Evolutionary conservation across 306 rosid species (phyloP).

Genomic region (Nissolia schottii): DNA sequence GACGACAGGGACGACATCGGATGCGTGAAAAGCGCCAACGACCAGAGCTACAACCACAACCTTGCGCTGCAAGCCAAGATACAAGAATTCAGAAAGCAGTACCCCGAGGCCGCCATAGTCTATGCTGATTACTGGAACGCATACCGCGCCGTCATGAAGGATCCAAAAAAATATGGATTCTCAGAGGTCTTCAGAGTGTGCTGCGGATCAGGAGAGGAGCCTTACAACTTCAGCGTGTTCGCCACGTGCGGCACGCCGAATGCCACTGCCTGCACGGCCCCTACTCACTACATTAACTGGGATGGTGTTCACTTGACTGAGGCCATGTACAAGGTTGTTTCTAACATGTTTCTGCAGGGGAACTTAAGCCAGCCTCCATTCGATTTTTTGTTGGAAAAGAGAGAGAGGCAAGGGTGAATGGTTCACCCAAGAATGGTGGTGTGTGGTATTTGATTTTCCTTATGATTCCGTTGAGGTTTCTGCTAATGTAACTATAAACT

Average conservation of each 20-base stretch:
- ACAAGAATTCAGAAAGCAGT: constrained; percentile 49
- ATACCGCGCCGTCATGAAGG: constrained; percentile 51
- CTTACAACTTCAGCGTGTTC: constrained; percentile 55
- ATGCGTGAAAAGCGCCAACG: constrained; percentile 69
- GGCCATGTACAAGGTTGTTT: constrained; percentile 79
- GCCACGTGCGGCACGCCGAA: constrained; percentile 60
- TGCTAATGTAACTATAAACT: constrained; percentile 1
- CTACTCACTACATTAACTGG: constrained; percentile 80
- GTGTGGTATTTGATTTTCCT: constrained; percentile 2
- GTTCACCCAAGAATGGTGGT: neutral
- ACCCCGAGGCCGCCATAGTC: constrained; percentile 56
- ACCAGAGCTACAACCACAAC: constrained; percentile 58
- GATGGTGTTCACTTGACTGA: constrained; percentile 97
- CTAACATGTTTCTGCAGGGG: constrained; percentile 69
- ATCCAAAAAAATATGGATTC: constrained; percentile 54
- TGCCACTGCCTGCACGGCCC: constrained; percentile 44
- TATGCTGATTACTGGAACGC: constrained; percentile 85
- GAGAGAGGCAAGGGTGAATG: constrained; percentile 40
- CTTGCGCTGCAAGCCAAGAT: constrained; percentile 40
- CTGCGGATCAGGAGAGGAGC: constrained; percentile 77
- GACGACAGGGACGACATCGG: constrained; percentile 69
- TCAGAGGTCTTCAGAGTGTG: constrained; percentile 61
- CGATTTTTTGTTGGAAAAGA: constrained; percentile 49
- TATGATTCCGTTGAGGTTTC: neutral
- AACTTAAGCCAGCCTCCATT: constrained; percentile 63